phyloP scores from a whole-genome alignment of 176 grass and related monocot genomes.

The Alloteropsis semialata region DNA sequence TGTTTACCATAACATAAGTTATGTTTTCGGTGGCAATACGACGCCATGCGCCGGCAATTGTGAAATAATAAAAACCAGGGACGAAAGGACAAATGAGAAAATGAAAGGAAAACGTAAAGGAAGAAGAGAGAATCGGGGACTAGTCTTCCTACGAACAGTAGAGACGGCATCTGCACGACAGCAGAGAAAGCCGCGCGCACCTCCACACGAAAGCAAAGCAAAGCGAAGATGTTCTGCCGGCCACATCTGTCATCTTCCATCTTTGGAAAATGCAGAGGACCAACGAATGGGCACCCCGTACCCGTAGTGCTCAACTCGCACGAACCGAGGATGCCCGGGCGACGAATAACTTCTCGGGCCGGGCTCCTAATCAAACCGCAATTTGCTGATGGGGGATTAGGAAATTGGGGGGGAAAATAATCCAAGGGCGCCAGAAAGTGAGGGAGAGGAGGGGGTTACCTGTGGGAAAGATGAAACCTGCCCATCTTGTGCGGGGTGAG shows the following conservation, averaged over 20 bases:
- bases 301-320: neutral
- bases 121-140: neutral
- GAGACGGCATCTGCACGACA: neutral
- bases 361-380: neutral
- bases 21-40: neutral
- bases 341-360: neutral
- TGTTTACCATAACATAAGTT: neutral
- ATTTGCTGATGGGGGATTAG: neutral
- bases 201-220: neutral
- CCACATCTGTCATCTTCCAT: neutral
- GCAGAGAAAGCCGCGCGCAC: neutral
- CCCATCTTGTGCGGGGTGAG: conserved; percentile 60
- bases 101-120: neutral
- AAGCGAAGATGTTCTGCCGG: neutral
- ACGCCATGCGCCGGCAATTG: neutral
- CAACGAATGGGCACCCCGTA: too few relatives aligned
- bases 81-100: neutral
- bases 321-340: neutral
- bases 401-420: neutral
- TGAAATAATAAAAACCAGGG: neutral
- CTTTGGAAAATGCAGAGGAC: neutral
- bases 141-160: neutral
- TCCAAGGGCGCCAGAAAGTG: too few relatives aligned
- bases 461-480: conserved; percentile 48
- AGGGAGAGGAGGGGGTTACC: neutral